phyloP scores from a whole-genome alignment of 768 basidiomycete species.

The Gautieria morchelliformis region DNA sequence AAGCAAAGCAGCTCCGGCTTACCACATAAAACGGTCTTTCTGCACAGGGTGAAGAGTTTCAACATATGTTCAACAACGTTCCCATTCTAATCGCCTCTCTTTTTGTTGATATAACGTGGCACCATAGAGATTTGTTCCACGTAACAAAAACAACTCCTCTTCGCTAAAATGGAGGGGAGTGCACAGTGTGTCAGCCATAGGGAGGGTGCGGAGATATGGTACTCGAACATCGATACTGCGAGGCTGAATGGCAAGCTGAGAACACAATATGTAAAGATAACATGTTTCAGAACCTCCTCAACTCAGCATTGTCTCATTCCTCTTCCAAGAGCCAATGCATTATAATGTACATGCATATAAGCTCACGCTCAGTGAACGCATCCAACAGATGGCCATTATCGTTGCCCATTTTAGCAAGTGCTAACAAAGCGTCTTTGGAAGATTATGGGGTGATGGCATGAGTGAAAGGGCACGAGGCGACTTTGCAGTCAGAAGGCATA shows the following conservation, averaged over 20 bases:
- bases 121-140: constrained; percentile 73
- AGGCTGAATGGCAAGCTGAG: constrained; percentile 6
- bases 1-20: constrained; percentile 12
- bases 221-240: constrained; percentile 21
- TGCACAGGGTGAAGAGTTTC: constrained; percentile 27
- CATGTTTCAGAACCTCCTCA: constrained; percentile 5
- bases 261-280: background rate
- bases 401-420: constrained; percentile 25
- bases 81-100: constrained; percentile 59
- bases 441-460: constrained; percentile 51
- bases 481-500: constrained; percentile 39
- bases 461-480: constrained; percentile 60
- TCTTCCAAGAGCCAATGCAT: constrained; percentile 47
- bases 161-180: constrained; percentile 69
- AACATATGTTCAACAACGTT: constrained; percentile 36
- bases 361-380: constrained; percentile 55
- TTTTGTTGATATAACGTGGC: constrained; percentile 60
- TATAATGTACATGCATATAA: constrained; percentile 56
- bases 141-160: constrained; percentile 53
- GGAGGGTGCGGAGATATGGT: constrained; percentile 67
- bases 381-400: constrained; percentile 14
- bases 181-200: constrained; percentile 40
- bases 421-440: constrained; percentile 34
- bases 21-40: constrained; percentile 61
- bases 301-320: constrained; percentile 11